phyloP scores from a whole-genome alignment of 352 stramenopile genomes.

The Pythium sukuiense region DNA sequence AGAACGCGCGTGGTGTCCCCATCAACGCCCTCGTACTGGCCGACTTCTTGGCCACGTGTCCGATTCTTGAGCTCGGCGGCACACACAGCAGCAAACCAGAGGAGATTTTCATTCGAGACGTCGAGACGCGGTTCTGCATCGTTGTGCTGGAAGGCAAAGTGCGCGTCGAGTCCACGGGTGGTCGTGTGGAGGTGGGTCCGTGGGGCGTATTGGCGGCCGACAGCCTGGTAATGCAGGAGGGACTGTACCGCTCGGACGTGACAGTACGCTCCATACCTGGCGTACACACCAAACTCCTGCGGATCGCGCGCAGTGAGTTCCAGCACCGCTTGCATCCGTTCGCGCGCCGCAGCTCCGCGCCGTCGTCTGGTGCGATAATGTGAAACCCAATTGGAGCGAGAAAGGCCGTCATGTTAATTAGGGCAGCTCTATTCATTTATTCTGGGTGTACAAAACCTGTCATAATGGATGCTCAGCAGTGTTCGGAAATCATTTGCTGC shows the following conservation, averaged over 20 bases:
- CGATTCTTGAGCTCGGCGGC: slow-evolving; percentile 34
- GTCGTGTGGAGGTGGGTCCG: slow-evolving; percentile 33
- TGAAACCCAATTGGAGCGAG: background rate
- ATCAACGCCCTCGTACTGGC: slow-evolving; percentile 29
- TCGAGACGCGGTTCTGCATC: slow-evolving; percentile 35
- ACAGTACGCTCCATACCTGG: slow-evolving; percentile 35
- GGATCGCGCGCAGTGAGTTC: slow-evolving; percentile 43
- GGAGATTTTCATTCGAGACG: slow-evolving; percentile 30
- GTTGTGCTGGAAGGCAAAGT: slow-evolving; percentile 41
- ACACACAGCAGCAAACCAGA: slow-evolving; percentile 16
- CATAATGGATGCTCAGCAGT: background rate
- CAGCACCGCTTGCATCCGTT: slow-evolving; percentile 42
- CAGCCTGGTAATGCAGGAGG: slow-evolving; percentile 45
- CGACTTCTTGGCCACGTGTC: slow-evolving; percentile 31
- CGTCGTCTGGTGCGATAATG: slow-evolving; percentile 5
- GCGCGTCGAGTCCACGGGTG: slow-evolving; percentile 29
- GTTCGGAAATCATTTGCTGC: background rate
- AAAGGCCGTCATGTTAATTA: background rate
- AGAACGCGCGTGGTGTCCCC: slow-evolving; percentile 29
- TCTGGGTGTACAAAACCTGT: slow-evolving; percentile 6
- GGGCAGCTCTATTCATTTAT: background rate
- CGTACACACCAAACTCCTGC: slow-evolving; percentile 28
- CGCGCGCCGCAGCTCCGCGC: slow-evolving; percentile 27
- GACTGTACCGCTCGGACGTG: slow-evolving; percentile 38
- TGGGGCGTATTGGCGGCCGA: slow-evolving; percentile 41